Evolutionary conservation across 306 rosid genomes (phyloP), one percentile per base, ranked within the genome.

Genomic region (Macrotyloma uniflorum): DNA sequence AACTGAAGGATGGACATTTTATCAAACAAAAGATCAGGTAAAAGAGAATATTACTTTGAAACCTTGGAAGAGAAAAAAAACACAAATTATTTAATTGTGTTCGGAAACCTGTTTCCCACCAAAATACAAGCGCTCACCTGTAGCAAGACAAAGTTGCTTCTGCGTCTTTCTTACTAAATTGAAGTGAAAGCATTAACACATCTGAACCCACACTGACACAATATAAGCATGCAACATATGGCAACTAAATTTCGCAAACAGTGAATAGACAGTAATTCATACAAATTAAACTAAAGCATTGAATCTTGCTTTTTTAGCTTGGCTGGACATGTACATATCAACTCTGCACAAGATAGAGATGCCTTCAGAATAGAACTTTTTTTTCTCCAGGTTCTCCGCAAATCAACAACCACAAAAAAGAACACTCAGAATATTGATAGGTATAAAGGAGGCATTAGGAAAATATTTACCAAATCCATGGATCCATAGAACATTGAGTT

Each of bases 391-490:
- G 9, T 63, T 62, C 59, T 65, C 33, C 16, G 1, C 13, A 22
- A 28, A 51, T 59, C 30, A 67, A 61, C 5, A 7, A 51, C 43
- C 57, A 54, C 58, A 61, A 33, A 49, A 23, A 6, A 10, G 4
- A 26, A 54, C 53, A 35, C 64, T 70, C 20, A 22, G 33, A 74
- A 28, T 57, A 71, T 43, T 62, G 63, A 61, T 23, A 23, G 40
- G 47, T 8, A 62, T 36, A 26, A 15, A 77, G 66, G 66, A 49
- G 18, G 72, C 28, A 66, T 8, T 10, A 3, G 43, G 43, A 5
- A 24, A 78, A 51, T 75, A 81, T 67, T 65, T 36, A 42, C 59
- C 76, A 72, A 55, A 63, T 67, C 26, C 15, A 20, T 8, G 64
- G 19, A 74, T 49, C 22, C 0, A 78, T 57, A 12, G 47, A 57